Evolutionary conservation across 2,329 filamentous ascomycete genomes (phyloP).

Genomic region (Magnaporthiopsis incrustans): DNA sequence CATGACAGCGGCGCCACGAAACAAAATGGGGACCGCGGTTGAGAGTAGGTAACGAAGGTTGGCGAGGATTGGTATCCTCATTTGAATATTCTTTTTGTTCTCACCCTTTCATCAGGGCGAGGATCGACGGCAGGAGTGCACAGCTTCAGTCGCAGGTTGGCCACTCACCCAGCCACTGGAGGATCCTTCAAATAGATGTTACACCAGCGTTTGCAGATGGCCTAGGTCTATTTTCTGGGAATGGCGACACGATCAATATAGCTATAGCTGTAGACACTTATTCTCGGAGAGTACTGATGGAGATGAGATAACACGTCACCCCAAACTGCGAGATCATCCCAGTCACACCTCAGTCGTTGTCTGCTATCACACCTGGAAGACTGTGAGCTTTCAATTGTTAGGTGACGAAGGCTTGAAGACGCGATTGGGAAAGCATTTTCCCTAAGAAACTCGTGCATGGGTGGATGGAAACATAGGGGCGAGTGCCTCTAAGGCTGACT

Average conservation of each 20-base stretch:
- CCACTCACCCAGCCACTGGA: neutral
- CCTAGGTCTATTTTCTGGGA: neutral
- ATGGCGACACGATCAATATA: neutral
- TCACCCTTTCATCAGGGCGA: neutral
- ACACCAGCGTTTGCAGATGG: neutral
- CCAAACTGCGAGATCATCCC: no score
- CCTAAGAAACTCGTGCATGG: no score
- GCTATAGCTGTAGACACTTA: neutral
- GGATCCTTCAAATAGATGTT: neutral
- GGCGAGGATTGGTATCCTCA: neutral
- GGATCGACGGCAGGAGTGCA: neutral
- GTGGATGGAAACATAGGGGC: no score
- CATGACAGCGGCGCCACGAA: no score
- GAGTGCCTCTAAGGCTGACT: no score
- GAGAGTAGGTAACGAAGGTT: neutral
- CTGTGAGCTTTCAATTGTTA: no score
- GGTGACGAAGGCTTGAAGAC: no score
- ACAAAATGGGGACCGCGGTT: no score
- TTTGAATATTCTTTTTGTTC: neutral
- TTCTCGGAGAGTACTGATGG: neutral
- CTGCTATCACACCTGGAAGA: no score
- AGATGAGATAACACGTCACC: neutral
- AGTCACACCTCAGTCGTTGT: no score
- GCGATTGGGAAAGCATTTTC: no score
- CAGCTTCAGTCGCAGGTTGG: neutral